A percentile compares a stretch with the other conserved stretches of the same genome.
Evolutionary conservation across 1,284 basidiomycete genomes (phyloP).

Genomic region (Irpex rosettiformis): DNA sequence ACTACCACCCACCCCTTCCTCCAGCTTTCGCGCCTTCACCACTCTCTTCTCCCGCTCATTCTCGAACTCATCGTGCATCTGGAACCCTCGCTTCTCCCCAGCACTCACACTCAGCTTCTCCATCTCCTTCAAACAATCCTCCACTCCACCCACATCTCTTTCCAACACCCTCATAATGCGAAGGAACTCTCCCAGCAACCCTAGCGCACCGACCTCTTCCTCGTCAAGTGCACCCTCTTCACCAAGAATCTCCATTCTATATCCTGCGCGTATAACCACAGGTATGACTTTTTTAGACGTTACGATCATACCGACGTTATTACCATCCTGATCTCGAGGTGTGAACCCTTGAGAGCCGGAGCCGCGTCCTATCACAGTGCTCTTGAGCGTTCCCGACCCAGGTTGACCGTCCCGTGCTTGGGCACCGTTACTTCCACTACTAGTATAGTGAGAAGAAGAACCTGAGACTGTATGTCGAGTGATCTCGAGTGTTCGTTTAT

Average conservation of each 20-base stretch:
- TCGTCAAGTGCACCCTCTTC: slow-evolving; percentile 31
- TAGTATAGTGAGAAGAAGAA: slow-evolving; percentile 10
- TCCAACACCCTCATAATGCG: slow-evolving; percentile 12
- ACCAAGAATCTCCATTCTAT: slow-evolving; percentile 17
- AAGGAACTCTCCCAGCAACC: slow-evolving; percentile 32
- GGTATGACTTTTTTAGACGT: slow-evolving; percentile 35
- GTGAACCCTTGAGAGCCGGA: background rate
- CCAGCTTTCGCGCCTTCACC: background rate
- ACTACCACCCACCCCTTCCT: background rate
- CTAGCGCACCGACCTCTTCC: slow-evolving; percentile 29
- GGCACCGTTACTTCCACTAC: too few relatives aligned
- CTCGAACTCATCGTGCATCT: background rate
- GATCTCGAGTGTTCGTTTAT: slow-evolving; percentile 38
- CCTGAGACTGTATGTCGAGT: slow-evolving; percentile 33
- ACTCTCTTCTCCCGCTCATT: background rate
- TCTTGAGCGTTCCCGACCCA: too few relatives aligned
- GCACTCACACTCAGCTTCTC: background rate
- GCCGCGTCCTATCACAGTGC: too few relatives aligned
- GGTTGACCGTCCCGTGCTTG: too few relatives aligned
- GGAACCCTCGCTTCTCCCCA: too few relatives aligned
- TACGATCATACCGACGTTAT: background rate
- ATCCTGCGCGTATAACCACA: slow-evolving; percentile 15
- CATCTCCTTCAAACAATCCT: background rate
- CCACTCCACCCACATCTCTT: background rate
- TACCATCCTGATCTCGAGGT: slow-evolving; percentile 24